Evolutionary conservation across 768 basidiomycete species (phyloP).

Genomic region (Phanerochaete carnosa): DNA sequence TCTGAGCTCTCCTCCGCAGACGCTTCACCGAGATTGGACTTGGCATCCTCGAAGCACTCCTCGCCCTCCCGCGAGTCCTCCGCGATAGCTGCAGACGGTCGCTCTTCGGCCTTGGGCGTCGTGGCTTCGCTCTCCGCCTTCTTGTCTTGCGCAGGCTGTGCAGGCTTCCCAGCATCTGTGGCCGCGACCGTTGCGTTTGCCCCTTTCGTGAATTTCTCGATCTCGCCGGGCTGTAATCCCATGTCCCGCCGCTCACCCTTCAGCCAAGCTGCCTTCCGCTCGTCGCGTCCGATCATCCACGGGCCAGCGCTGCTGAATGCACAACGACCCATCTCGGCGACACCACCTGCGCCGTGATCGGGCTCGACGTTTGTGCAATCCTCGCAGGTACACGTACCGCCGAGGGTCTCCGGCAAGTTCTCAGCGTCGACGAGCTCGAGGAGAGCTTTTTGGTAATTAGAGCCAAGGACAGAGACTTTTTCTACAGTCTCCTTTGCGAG

Average conservation of each 20-base stretch:
- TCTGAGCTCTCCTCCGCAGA: slow-evolving; percentile 9
- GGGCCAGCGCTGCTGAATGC: slow-evolving; percentile 63
- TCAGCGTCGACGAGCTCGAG: slow-evolving; percentile 61
- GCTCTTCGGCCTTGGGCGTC: background rate
- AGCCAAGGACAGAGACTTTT: slow-evolving; percentile 65
- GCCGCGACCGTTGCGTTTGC: background rate
- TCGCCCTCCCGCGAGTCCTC: background rate
- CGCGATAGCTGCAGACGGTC: background rate
- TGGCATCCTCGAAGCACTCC: slow-evolving; percentile 2
- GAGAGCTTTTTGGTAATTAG: slow-evolving; percentile 53
- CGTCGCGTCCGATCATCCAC: slow-evolving; percentile 56
- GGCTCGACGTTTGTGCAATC: slow-evolving; percentile 33
- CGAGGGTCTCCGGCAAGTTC: slow-evolving; percentile 55
- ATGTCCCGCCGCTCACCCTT: slow-evolving; percentile 22
- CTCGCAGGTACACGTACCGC: slow-evolving; percentile 64
- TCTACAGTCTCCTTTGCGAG: slow-evolving; percentile 67
- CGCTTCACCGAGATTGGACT: background rate
- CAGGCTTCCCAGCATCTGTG: background rate
- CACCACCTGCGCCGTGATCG: slow-evolving; percentile 2
- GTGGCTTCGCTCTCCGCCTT: background rate
- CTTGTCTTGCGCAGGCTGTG: background rate
- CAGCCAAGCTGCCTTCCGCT: slow-evolving; percentile 28
- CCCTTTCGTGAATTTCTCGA: slow-evolving; percentile 3
- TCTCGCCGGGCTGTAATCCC: slow-evolving; percentile 14
- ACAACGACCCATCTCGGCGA: slow-evolving; percentile 36